Percentiles rank a stretch among this genome's conserved stretches.
Conservation (phyloP, 2,329 filamentous ascomycete genomes). For the Arthroderma uncinatum region DNA sequence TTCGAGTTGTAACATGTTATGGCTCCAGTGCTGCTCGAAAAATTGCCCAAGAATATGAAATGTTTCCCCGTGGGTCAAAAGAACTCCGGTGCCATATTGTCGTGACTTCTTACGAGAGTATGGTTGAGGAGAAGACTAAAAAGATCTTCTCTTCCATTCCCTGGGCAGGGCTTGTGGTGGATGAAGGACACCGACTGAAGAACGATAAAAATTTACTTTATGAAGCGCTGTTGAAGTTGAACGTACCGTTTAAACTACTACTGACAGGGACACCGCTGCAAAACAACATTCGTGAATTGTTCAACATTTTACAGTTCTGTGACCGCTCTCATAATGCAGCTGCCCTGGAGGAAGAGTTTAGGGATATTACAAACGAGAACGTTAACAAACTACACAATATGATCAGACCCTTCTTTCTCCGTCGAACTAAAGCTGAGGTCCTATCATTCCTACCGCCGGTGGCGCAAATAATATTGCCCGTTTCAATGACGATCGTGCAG, state of each 20-base stretch:
- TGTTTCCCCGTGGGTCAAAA: conserved; percentile 54
- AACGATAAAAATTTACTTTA: conserved; percentile 83
- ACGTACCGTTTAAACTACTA: conserved; percentile 70
- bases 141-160: conserved; percentile 57
- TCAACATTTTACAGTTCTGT: conserved; percentile 92
- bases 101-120: conserved; percentile 88
- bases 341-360: conserved; percentile 62
- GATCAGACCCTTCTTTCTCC: conserved; percentile 61
- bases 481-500: conserved; percentile 90
- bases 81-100: conserved; percentile 81
- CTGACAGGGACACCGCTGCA: conserved; percentile 75
- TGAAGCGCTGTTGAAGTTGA: conserved; percentile 57
- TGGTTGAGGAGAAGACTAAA: conserved; percentile 58
- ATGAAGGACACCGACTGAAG: conserved; percentile 91
- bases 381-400: conserved; percentile 68
- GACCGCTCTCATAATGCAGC: conserved; percentile 61
- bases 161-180: conserved; percentile 83
- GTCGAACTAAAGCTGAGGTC: conserved; percentile 80
- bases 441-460: conserved; percentile 86
- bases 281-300: conserved; percentile 83
- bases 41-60: conserved; percentile 69
- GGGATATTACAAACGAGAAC: conserved; percentile 70
- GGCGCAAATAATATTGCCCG: conserved; percentile 85
- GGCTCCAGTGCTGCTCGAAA: conserved; percentile 64
- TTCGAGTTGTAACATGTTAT: conserved; percentile 88